phyloP scores from a whole-genome alignment of 495 filamentous ascomycete genomes.

The Penicillium simplicissimum region DNA sequence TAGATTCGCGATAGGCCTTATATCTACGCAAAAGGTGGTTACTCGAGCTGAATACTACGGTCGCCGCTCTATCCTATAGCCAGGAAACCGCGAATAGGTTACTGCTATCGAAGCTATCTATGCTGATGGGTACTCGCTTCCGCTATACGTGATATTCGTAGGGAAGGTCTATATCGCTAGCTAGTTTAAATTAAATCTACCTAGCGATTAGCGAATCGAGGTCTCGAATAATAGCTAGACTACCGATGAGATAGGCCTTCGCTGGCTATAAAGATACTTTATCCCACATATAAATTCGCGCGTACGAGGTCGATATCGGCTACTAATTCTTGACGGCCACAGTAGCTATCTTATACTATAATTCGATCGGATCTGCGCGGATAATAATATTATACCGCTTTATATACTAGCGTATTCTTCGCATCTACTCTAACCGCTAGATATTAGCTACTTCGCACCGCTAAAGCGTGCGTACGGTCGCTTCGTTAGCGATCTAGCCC shows the following conservation, averaged over 20 bases:
- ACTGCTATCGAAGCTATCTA: not conserved
- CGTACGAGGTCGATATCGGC: not conserved
- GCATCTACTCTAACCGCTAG: not conserved
- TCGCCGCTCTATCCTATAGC: not conserved
- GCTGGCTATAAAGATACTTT: not conserved
- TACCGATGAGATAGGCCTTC: not conserved
- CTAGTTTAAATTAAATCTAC: not conserved
- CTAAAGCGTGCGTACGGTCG: not conserved
- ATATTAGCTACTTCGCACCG: not conserved
- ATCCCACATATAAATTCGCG: not conserved
- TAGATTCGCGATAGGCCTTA: not conserved
- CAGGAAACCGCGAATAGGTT: conserved; percentile 1
- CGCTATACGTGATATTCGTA: not conserved
- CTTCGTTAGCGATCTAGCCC: not conserved
- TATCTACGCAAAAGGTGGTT: not conserved
- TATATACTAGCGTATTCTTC: not conserved
- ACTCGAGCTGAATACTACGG: not conserved
- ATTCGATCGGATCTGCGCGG: not conserved
- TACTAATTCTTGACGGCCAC: conserved; percentile 6
- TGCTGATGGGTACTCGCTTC: not conserved
- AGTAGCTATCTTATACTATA: conserved; percentile 6
- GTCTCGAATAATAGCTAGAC: not conserved
- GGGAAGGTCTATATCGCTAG: not conserved
- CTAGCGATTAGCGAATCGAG: not conserved
- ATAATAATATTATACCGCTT: not conserved